phyloP scores from a whole-genome alignment of 805 yeast genomes.

The Teunomyces kruisii region DNA sequence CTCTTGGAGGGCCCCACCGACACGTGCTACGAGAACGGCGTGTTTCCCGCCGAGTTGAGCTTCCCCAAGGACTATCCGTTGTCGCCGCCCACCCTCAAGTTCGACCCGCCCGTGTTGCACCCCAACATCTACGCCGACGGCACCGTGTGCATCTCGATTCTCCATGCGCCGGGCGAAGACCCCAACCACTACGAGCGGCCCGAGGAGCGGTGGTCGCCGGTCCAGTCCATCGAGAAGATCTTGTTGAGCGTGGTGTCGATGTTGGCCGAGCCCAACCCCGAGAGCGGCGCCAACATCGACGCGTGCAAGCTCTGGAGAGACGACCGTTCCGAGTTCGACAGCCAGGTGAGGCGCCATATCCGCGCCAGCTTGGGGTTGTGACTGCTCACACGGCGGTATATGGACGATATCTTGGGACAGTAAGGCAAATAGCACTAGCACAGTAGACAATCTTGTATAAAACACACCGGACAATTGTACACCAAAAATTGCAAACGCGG shows the following conservation, averaged over 20 bases:
- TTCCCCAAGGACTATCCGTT: constrained; percentile 83
- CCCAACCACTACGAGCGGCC: constrained; percentile 94
- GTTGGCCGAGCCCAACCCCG: constrained; percentile 96
- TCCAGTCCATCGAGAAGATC: constrained; percentile 96
- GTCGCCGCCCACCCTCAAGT: constrained; percentile 74
- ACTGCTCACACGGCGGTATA: background rate
- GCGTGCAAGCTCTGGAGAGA: constrained; percentile 91
- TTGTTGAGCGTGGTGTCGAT: constrained; percentile 88
- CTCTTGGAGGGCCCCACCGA: constrained; percentile 79
- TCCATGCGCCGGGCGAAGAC: constrained; percentile 97
- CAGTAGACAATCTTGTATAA: too few relatives aligned
- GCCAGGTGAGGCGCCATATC: constrained; percentile 66
- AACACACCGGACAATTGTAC: too few relatives aligned
- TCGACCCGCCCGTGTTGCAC: constrained; percentile 81
- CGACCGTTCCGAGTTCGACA: constrained; percentile 64
- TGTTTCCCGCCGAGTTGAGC: constrained; percentile 71
- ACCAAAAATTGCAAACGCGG: too few relatives aligned
- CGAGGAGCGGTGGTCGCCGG: constrained; percentile 97
- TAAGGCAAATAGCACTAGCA: too few relatives aligned
- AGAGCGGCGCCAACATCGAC: constrained; percentile 88
- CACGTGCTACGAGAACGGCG: constrained; percentile 84
- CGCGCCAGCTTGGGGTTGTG: constrained; percentile 68
- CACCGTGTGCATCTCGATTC: constrained; percentile 90
- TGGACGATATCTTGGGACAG: too few relatives aligned
- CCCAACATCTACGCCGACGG: constrained; percentile 96